Evolutionary conservation across 768 basidiomycete genomes (phyloP).

Genomic region (Termitomyces sp.): DNA sequence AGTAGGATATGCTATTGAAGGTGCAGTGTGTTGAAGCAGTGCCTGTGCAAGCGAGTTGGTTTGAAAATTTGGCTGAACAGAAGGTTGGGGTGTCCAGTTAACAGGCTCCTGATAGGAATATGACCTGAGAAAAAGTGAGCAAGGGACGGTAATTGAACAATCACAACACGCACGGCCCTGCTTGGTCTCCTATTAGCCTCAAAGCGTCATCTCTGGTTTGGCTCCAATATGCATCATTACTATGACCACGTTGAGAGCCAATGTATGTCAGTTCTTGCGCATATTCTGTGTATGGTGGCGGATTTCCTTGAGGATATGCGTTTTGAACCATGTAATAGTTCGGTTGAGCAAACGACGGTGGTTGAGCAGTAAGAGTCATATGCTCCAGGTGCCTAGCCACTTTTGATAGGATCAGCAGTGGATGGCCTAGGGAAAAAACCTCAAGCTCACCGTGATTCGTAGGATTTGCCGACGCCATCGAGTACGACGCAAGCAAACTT

Average conservation of each 20-base stretch:
- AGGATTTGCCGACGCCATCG: conserved; percentile 73
- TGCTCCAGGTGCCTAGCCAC: conserved; percentile 62
- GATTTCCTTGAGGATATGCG: conserved; percentile 32
- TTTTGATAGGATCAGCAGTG: conserved; percentile 19
- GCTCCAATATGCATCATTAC: conserved; percentile 59
- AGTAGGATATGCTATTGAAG: conserved; percentile 65
- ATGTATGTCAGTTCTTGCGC: conserved; percentile 55
- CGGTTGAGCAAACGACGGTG: conserved; percentile 61
- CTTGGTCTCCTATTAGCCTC: conserved; percentile 50
- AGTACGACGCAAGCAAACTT: background rate
- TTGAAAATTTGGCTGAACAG: conserved; percentile 45
- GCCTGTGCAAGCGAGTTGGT: conserved; percentile 57
- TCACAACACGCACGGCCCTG: conserved; percentile 35
- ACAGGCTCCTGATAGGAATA: conserved; percentile 37
- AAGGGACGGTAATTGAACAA: conserved; percentile 9
- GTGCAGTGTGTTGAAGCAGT: conserved; percentile 54
- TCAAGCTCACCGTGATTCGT: conserved; percentile 57
- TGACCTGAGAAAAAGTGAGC: conserved; percentile 22
- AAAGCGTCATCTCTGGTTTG: conserved; percentile 54
- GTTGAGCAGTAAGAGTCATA: conserved; percentile 51
- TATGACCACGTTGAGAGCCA: conserved; percentile 37
- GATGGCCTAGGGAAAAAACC: background rate
- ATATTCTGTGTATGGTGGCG: conserved; percentile 63
- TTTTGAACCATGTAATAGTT: conserved; percentile 36
- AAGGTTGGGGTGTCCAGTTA: conserved; percentile 34